A percentile compares a stretch with the other conserved stretches of the same genome.
These are phyloP conservation scores for Fusarium sp. DNA, from an alignment of 2,329 filamentous ascomycete species.

Conservation along the genomic window DNA sequence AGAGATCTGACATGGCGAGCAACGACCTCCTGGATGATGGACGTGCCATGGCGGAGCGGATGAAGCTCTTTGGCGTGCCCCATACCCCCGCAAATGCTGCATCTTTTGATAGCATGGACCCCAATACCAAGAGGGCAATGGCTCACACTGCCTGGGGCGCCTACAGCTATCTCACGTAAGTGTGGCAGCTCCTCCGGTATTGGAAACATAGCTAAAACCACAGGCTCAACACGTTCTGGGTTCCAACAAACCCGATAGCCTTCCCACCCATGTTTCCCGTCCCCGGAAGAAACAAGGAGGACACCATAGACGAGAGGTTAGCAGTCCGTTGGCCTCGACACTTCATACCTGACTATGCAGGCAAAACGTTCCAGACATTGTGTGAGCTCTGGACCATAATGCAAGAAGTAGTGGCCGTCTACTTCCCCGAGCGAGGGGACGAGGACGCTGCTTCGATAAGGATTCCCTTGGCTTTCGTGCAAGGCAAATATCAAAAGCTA, in stretches of 20 bases:
- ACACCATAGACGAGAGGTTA: conserved; percentile 24
- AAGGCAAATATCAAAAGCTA: conserved; percentile 24
- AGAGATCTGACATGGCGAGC: conserved; percentile 1
- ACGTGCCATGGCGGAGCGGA: conserved; percentile 13
- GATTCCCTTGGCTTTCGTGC: conserved; percentile 20
- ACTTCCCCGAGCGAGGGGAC: conserved; percentile 8
- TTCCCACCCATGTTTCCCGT: conserved; percentile 30
- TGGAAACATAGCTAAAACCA: neutral
- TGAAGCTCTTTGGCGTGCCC: conserved; percentile 17
- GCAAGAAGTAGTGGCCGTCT: conserved; percentile 29
- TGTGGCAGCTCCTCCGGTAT: neutral
- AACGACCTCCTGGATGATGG: conserved; percentile 18
- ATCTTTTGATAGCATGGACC: conserved; percentile 4
- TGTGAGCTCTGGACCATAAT: conserved; percentile 34
- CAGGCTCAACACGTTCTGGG: conserved; percentile 24
- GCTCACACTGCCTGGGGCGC: conserved; percentile 20
- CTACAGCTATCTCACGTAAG: conserved; percentile 28
- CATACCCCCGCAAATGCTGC: conserved; percentile 23
- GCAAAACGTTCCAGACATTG: conserved; percentile 25
- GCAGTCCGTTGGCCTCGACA: conserved; percentile 29
- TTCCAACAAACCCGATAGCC: conserved; percentile 7
- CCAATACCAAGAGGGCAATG: conserved; percentile 13
- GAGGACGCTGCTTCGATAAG: neutral
- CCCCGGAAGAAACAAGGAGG: conserved; percentile 13
- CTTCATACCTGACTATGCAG: conserved; percentile 23